Base-by-base conservation (phyloP, 202 grass and related monocot species). In the Zizania palustris region DNA sequence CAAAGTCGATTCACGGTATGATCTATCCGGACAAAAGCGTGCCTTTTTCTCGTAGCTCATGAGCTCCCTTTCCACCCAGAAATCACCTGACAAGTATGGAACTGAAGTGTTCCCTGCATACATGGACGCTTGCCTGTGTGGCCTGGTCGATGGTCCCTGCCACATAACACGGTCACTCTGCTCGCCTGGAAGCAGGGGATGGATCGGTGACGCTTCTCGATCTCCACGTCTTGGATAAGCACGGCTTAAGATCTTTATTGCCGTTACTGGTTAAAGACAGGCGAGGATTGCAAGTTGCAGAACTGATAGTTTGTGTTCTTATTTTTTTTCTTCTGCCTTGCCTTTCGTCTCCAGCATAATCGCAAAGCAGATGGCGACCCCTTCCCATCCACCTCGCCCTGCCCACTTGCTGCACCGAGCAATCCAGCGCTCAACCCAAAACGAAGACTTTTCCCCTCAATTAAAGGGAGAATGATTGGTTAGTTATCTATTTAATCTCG, bases 341-440 rank as follows among this genome's bases (percentile, higher is more conserved):
- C 16, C 15, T 58, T 39, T 63, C 48, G 60, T 33, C 33, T 21
- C 55, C 36, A 41, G 56, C 55, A 13, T 50, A 55, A 57, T 67
- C 36, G 69, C 75, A 64, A 63, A 71, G 58, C 54, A 6, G 81
- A 80, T 19, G 81, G 57, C 64, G 76, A 84, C 48, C 11, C 7
- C 44, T 37, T 74, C 45, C 36, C 82, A 44, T 15, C 58, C 82
- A 44, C 20, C 58, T 4, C 37, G n/a, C 39, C 73, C 39, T 20
- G 48, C 62, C 75, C 80, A 83, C 75, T 84, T 84, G 85, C 80
- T 19, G 63, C 48, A 56, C 80, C 72, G 44, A 83, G 72, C 19
- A 19, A 34, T 60, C 62, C 62, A 14, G 3, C 61, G 40, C n/a
- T 60, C 3, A 39, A 63, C 15, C 46, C 48, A 10, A 36, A 49